Conservation (phyloP, 208 protist species). For the Wallacemonas rigidus region DNA sequence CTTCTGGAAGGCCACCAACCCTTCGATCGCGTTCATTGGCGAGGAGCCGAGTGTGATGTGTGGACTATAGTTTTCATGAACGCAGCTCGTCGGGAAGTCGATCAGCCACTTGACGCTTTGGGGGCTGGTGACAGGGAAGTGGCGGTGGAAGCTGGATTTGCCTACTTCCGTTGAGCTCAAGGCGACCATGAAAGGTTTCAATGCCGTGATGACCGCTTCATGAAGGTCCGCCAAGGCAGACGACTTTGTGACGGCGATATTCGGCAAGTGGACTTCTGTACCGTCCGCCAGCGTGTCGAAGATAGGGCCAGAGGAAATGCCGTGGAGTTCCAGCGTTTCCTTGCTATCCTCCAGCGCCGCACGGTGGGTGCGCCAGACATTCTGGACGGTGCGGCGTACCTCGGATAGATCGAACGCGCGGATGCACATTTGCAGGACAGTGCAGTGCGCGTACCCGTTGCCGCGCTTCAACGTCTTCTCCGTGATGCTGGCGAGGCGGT, state of each 20-base stretch:
- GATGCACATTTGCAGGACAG: constrained; percentile 65
- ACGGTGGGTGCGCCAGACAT: constrained; percentile 44
- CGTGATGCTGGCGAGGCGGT: constrained; percentile 50
- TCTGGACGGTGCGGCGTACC: constrained; percentile 42
- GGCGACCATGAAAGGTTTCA: constrained; percentile 54
- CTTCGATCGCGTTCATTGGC: constrained; percentile 34
- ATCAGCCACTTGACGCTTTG: constrained; percentile 52
- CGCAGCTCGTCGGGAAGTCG: constrained; percentile 42
- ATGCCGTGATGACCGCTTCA: constrained; percentile 42
- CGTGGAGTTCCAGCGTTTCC: constrained; percentile 38
- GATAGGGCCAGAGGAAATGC: constrained; percentile 43
- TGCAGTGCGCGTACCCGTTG: constrained; percentile 76
- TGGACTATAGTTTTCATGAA: constrained; percentile 57
- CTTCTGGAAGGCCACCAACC: constrained; percentile 51
- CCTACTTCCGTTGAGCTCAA: constrained; percentile 50
- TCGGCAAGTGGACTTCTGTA: constrained; percentile 48
- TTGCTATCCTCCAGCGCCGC: constrained; percentile 29
- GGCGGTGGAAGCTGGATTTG: constrained; percentile 66
- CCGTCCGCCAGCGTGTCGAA: constrained; percentile 45
- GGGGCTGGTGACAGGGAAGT: constrained; percentile 50
- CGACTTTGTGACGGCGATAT: constrained; percentile 51
- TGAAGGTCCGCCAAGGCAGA: constrained; percentile 50
- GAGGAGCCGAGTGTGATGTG: constrained; percentile 77
- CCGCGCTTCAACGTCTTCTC: constrained; percentile 54
- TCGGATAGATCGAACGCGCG: constrained; percentile 49